phyloP scores from a whole-genome alignment of 2,329 filamentous ascomycete species.

The Fusarium citri region DNA sequence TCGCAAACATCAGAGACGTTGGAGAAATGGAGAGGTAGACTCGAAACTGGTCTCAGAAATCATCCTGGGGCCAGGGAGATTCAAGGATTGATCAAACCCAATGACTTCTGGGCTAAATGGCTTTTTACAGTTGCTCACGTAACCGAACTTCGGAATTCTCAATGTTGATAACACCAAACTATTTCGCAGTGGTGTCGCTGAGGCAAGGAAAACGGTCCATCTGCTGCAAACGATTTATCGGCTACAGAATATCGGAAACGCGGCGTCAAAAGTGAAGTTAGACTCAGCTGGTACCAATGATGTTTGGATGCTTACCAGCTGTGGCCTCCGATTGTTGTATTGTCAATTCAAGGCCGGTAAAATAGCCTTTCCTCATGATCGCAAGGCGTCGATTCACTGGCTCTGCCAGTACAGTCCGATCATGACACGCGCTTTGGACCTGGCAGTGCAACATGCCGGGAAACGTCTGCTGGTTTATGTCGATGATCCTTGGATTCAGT shows the following conservation, averaged over 20 bases:
- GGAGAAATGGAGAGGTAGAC: not conserved
- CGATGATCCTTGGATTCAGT: not conserved
- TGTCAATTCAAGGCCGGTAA: not conserved
- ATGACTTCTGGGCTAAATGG: constrained; percentile 4
- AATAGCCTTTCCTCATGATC: not conserved
- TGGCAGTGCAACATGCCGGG: not conserved
- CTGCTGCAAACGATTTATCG: too few relatives aligned
- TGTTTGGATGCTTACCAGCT: not conserved
- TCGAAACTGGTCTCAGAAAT: not conserved
- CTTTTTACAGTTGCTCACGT: not conserved
- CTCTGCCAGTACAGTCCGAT: not conserved
- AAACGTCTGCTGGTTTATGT: not conserved
- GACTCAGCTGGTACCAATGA: too few relatives aligned
- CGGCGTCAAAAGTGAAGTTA: too few relatives aligned
- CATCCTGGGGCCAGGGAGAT: not conserved
- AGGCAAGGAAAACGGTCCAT: too few relatives aligned
- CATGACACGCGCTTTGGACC: not conserved
- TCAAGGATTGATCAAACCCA: not conserved
- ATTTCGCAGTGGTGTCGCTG: fast-evolving
- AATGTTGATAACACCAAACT: not conserved
- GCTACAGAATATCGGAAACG: too few relatives aligned
- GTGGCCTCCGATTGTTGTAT: not conserved
- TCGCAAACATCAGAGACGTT: not conserved
- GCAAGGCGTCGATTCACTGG: not conserved
- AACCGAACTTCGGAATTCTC: not conserved